Evolutionary conservation across 129 eudicot genomes (phyloP), one percentile per base, ranked within the genome.

Genomic region (Pseudognaphalium luteoalbum): DNA sequence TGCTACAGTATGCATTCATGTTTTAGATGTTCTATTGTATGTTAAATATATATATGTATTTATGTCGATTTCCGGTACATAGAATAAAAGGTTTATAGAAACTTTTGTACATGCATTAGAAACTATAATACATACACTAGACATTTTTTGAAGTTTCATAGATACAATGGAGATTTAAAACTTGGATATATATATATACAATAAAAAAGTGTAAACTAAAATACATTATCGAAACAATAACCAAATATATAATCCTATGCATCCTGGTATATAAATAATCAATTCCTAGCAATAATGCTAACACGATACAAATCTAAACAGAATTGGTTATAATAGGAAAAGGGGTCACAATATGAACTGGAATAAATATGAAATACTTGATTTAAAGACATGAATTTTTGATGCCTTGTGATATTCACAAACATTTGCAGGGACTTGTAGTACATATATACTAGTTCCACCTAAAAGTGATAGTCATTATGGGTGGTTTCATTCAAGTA

Each of bases 401-500:
- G 15, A 57, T 63, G 35, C 68, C n/a, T 67, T 21, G 11, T 39
- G 35, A 44, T 6, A 25, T 16, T 16, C 64, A 30, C 28, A n/a
- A 32, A 67, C 21, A 41, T 11, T 61, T 64, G 71, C 30, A 19
- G 33, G 57, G 34, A 5, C 14, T 17, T 11, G 3, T 71, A 52
- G 3, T 67, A 39, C 54, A n/a, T 52, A 9, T 71, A 44, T 25
- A 50, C 30, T 28, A 28, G 63, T 70, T 71, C 30, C 30, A 51
- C 28, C 28, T 25, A 25, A 47, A 54, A 54, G 60, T 54, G n/a
- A n/a, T 54, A 19, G 28, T 52, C 50, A 71, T 72, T 71, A 71
- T 71, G 63, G 42, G 16, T 51, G 63, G 17, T 16, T 71, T 71
- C 29, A 72, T n/a, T 56, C 17, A 56, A 68, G 58, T 68, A 7